phyloP scores from a whole-genome alignment of 2,329 filamentous ascomycete species.

The Tolypocladium ophioglossoides region DNA sequence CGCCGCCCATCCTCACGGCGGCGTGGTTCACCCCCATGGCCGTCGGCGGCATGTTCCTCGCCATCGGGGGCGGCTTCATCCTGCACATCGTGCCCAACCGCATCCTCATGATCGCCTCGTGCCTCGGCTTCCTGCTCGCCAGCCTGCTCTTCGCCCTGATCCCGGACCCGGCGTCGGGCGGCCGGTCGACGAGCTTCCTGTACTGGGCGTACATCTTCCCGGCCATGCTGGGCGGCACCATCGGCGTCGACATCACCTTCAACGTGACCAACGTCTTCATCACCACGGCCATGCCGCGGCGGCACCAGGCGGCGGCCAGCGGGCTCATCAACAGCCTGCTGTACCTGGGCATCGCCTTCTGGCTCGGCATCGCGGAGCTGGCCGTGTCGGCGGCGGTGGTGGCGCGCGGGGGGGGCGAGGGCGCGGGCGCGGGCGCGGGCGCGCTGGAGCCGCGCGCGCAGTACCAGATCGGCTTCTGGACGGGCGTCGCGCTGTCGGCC shows the following conservation, averaged over 20 bases:
- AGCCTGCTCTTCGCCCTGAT: constrained; percentile 55
- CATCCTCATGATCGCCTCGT: constrained; percentile 51
- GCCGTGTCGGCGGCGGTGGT: constrained; percentile 37
- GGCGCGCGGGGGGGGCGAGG: constrained; percentile 7
- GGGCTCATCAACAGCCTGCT: constrained; percentile 60
- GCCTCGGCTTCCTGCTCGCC: constrained; percentile 45
- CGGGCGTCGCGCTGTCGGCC: constrained; percentile 45
- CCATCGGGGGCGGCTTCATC: constrained; percentile 52
- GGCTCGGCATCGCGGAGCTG: constrained; percentile 61
- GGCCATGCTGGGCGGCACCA: constrained; percentile 55
- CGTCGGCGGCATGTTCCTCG: constrained; percentile 56
- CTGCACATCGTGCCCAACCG: constrained; percentile 56
- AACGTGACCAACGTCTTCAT: constrained; percentile 70
- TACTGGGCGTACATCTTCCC: constrained; percentile 72
- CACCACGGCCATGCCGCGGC: constrained; percentile 56
- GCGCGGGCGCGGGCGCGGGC: constrained; percentile 6
- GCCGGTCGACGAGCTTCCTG: constrained; percentile 14
- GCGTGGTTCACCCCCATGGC: constrained; percentile 61
- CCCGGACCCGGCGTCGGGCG: constrained; percentile 38
- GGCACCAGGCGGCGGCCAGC: constrained; percentile 60
- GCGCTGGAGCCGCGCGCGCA: constrained; percentile 34
- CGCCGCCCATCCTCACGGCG: constrained; percentile 50
- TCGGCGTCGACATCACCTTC: constrained; percentile 67
- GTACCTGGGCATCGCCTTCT: constrained; percentile 62
- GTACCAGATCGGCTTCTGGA: constrained; percentile 59